phyloP scores from a whole-genome alignment of 2,329 filamentous ascomycete genomes.

The Cucurbitaria berberidis region DNA sequence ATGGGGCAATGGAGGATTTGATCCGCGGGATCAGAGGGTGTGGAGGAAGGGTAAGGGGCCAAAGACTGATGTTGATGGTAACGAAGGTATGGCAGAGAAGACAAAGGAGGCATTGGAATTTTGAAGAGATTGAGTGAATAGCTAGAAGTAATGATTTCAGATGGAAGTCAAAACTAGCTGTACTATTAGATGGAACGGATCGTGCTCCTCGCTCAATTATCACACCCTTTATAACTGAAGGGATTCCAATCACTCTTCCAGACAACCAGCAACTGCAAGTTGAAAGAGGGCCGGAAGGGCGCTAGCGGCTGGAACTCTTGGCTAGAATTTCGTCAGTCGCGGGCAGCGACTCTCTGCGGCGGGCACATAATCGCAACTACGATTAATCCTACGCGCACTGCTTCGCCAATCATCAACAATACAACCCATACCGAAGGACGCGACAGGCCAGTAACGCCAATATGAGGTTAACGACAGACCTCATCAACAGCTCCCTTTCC shows the following conservation, averaged over 20 bases:
- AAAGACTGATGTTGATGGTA: constrained; percentile 29
- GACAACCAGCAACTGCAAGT: too few relatives aligned
- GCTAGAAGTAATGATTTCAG: not conserved
- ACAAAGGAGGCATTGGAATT: not conserved
- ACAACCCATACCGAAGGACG: not conserved
- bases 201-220: too few relatives aligned
- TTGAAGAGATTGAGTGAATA: not conserved
- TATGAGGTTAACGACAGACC: constrained; percentile 95
- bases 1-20: constrained; percentile 94
- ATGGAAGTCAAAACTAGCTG: not conserved
- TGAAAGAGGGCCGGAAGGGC: not conserved
- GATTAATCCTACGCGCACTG: too few relatives aligned
- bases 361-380: not conserved
- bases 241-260: too few relatives aligned
- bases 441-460: constrained; percentile 33
- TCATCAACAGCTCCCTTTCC: constrained; percentile 92
- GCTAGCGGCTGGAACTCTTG: not conserved
- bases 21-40: constrained; percentile 86
- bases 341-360: not conserved
- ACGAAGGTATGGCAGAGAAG: not conserved
- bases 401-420: not conserved
- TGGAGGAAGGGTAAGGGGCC: constrained; percentile 78
- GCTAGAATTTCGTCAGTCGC: not conserved
- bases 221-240: too few relatives aligned
- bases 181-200: too few relatives aligned